phyloP scores from a whole-genome alignment of 345 rosid genomes.

The Arabidopsis suecica region DNA sequence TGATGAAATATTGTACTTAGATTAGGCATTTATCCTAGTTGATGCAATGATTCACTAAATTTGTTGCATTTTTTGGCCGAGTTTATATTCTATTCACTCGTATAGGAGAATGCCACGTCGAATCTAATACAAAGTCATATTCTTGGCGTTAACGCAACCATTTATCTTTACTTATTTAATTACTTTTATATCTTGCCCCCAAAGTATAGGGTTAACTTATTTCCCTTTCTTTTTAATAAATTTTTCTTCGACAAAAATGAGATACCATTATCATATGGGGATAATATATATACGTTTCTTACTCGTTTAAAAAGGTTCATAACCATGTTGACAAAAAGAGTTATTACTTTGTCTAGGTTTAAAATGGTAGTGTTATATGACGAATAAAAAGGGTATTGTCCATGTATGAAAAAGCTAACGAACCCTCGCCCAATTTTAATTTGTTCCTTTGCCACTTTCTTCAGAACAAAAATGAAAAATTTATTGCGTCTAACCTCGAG shows the following conservation, averaged over 20 bases:
- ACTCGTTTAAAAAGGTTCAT: not conserved
- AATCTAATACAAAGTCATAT: conserved; percentile 31
- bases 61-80: not conserved
- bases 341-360: not conserved
- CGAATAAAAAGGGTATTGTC: not conserved
- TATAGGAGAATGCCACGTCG: conserved; percentile 43
- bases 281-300: not conserved
- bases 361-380: conserved; percentile 6
- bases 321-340: not conserved
- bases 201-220: conserved; percentile 20
- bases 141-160: conserved; percentile 43
- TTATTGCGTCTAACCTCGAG: conserved; percentile 46
- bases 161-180: conserved; percentile 25
- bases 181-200: conserved; percentile 20
- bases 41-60: not conserved
- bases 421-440: not conserved
- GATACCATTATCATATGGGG: not conserved
- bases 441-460: not conserved
- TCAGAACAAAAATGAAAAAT: not conserved
- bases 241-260: not conserved
- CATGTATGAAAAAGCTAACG: not conserved
- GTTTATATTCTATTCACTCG: not conserved
- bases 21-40: conserved; percentile 9
- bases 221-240: not conserved
- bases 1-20: not conserved